Evolutionary conservation across 176 grass and related monocot species (phyloP).

Genomic region (Phyllostachys edulis): DNA sequence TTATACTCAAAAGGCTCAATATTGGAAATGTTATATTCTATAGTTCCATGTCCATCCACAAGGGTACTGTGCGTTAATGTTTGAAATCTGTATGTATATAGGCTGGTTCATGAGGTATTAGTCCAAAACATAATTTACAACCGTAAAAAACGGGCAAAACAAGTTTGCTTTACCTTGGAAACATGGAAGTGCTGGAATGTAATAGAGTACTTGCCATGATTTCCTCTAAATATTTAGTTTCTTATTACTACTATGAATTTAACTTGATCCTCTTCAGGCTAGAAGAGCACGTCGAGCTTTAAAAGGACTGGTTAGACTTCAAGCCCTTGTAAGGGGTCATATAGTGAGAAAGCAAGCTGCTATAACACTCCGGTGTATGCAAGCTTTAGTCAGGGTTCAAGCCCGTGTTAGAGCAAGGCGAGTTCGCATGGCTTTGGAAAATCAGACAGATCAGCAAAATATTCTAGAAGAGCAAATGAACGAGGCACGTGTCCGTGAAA

Average conservation of each 20-base stretch:
- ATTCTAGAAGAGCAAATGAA: conserved; percentile 40
- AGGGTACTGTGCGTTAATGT: not conserved
- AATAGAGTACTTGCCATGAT: not conserved
- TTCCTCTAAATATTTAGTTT: not conserved
- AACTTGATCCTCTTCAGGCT: conserved; percentile 60
- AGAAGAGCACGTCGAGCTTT: conserved; percentile 87
- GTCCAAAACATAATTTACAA: not conserved
- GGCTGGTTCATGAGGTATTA: not conserved
- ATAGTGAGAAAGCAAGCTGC: conserved; percentile 98
- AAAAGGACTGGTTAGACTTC: conserved; percentile 89
- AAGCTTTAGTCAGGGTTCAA: conserved; percentile 91
- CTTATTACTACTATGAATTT: not conserved
- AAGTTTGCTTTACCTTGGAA: not conserved
- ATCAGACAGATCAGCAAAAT: conserved; percentile 59
- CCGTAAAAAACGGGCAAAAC: not conserved
- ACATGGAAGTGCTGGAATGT: not conserved
- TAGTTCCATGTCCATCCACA: not conserved
- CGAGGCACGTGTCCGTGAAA: conserved; percentile 60
- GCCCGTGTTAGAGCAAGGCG: conserved; percentile 84
- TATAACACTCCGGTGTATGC: conserved; percentile 89
- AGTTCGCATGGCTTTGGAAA: conserved; percentile 87
- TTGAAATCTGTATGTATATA: conserved; percentile 13
- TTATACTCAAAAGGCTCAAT: not conserved
- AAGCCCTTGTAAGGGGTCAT: conserved; percentile 94
- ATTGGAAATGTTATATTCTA: conserved; percentile 7